These are phyloP conservation scores for Viridothelium virens DNA, from an alignment of 495 filamentous ascomycete species.

Conservation along the genomic window DNA sequence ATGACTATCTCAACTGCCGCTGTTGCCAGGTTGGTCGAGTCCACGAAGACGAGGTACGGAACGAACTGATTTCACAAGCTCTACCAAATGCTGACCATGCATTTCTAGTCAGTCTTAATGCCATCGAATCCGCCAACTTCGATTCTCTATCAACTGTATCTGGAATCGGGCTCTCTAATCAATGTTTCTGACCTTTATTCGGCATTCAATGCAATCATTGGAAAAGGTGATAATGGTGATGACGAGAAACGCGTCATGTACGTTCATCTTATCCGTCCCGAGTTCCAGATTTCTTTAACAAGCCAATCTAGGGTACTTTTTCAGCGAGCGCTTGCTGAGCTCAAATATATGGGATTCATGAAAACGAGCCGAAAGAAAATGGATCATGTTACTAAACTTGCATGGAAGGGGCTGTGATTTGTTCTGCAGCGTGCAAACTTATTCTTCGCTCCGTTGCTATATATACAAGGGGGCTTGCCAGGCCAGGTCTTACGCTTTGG, in stretches of 20 bases:
- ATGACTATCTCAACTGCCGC: constrained; percentile 75
- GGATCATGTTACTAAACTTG: constrained; percentile 79
- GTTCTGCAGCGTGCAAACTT: no score
- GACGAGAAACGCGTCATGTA: constrained; percentile 38
- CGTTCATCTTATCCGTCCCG: constrained; percentile 13
- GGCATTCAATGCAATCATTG: constrained; percentile 71
- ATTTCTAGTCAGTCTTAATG: constrained; percentile 35
- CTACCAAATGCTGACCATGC: neutral
- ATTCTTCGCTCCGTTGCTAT: no score
- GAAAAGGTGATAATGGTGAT: constrained; percentile 50
- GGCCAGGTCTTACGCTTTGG: neutral
- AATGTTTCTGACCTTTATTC: constrained; percentile 87
- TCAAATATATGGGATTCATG: constrained; percentile 76
- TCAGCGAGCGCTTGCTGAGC: constrained; percentile 72
- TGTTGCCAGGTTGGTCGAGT: constrained; percentile 49
- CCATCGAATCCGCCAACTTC: constrained; percentile 67
- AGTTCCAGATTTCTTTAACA: neutral
- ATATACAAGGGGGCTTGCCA: neutral
- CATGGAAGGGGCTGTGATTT: constrained; percentile 56
- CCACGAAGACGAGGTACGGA: constrained; percentile 13
- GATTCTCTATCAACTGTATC: constrained; percentile 83
- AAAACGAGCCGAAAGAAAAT: constrained; percentile 84
- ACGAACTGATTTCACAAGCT: neutral
- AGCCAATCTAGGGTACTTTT: constrained; percentile 51
- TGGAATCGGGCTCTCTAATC: constrained; percentile 79